Percentiles rank a stretch among this genome's conserved stretches.
Conservation (phyloP, 2,329 filamentous ascomycete genomes). For the Cladosporium colombiae region DNA sequence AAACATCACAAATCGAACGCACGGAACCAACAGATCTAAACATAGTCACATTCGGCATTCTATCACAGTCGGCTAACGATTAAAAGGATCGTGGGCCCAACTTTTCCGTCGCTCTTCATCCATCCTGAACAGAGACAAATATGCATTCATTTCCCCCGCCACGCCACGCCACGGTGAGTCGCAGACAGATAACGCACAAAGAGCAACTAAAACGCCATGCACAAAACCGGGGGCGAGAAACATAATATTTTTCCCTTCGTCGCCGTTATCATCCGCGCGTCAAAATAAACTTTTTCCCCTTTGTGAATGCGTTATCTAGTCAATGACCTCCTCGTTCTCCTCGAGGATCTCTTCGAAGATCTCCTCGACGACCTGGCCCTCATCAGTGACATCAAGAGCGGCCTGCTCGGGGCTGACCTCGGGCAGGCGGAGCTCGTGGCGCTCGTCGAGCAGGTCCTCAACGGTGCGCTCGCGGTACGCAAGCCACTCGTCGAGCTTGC, state of each 20-base stretch:
- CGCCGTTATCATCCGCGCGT: background rate
- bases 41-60: constrained; percentile 4
- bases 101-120: background rate
- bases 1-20: background rate
- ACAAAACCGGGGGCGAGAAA: background rate
- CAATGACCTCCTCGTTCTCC: constrained; percentile 80
- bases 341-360: constrained; percentile 89
- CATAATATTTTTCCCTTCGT: background rate
- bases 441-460: constrained; percentile 71
- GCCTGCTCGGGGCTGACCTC: constrained; percentile 64
- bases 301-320: constrained; percentile 23
- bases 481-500: constrained; percentile 83
- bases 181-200: background rate
- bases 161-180: background rate
- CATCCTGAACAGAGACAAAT: background rate
- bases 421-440: constrained; percentile 66
- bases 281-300: background rate
- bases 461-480: constrained; percentile 77
- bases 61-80: background rate
- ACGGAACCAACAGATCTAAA: background rate
- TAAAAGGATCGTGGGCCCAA: background rate
- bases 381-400: constrained; percentile 55
- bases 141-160: background rate
- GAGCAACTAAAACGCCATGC: background rate
- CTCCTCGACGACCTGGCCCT: constrained; percentile 61